Conservation (phyloP, 768 basidiomycete species). For the Leccinum sublutescens region DNA sequence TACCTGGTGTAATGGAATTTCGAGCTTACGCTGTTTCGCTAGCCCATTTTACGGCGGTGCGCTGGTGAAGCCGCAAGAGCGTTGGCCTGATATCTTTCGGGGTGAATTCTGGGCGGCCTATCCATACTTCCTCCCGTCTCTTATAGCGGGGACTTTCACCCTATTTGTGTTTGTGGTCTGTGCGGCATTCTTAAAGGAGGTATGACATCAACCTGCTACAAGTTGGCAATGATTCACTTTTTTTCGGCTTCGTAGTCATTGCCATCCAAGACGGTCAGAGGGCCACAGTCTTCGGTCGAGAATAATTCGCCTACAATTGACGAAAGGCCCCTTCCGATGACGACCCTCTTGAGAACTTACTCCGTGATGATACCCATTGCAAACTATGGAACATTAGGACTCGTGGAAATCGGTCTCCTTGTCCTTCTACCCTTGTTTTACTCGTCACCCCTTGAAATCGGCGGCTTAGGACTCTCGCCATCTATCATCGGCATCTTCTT, state of each 20-base stretch:
- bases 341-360: slow-evolving; percentile 24
- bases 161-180: slow-evolving; percentile 18
- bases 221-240: background rate
- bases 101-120: slow-evolving; percentile 37
- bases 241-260: slow-evolving; percentile 19
- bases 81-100: slow-evolving; percentile 48
- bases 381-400: slow-evolving; percentile 42
- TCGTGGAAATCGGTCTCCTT: slow-evolving; percentile 40
- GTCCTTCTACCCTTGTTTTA: slow-evolving; percentile 47
- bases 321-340: slow-evolving; percentile 30
- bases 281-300: background rate
- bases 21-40: slow-evolving; percentile 4
- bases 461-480: slow-evolving; percentile 43
- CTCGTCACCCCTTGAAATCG: slow-evolving; percentile 41
- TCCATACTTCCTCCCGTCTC: slow-evolving; percentile 39
- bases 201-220: slow-evolving; percentile 9
- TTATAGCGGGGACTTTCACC: slow-evolving; percentile 19
- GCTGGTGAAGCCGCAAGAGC: slow-evolving; percentile 53
- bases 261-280: slow-evolving; percentile 14
- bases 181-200: slow-evolving; percentile 31
- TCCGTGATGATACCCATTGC: slow-evolving; percentile 41
- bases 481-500: slow-evolving; percentile 40
- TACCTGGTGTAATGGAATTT: too few species aligned
- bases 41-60: slow-evolving; percentile 61
- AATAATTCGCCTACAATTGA: background rate